phyloP scores from a whole-genome alignment of 139 green algal species.

The Chlorella sorokiniana region DNA sequence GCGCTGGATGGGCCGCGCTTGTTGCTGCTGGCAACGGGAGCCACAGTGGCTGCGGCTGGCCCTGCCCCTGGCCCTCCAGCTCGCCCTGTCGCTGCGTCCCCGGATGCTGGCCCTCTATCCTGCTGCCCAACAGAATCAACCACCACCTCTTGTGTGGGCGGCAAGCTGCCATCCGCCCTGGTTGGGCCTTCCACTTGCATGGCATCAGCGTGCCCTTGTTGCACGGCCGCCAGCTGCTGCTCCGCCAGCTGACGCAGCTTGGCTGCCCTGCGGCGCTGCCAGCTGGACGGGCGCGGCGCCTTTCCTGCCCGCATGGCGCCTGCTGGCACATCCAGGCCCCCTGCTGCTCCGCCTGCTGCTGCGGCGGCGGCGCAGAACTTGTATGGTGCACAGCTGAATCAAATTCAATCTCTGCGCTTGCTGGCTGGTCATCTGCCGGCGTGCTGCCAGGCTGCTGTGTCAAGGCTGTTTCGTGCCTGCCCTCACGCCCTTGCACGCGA shows the following conservation, averaged over 20 bases:
- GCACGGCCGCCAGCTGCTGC: not conserved
- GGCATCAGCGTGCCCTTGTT: not conserved
- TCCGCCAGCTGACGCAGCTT: not conserved
- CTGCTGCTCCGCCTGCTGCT: not conserved
- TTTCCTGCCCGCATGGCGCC: not conserved
- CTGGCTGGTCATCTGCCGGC: not conserved
- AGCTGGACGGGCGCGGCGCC: constrained; percentile 47
- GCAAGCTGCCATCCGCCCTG: not conserved
- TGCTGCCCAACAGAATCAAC: not conserved
- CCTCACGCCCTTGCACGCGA: not conserved
- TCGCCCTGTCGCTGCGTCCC: no score
- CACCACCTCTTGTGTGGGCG: not conserved
- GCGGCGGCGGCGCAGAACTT: not conserved
- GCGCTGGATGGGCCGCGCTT: no score
- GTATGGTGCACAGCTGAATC: not conserved
- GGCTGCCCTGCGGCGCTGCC: constrained; percentile 48
- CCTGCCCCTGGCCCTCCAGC: no score
- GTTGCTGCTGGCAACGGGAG: not conserved
- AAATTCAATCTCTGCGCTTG: not conserved
- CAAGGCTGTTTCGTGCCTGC: constrained; percentile 1
- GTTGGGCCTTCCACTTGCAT: not conserved
- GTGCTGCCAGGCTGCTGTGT: not conserved
- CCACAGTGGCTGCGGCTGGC: no score
- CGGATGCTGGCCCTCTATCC: no score
- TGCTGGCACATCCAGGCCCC: not conserved